These are phyloP conservation scores for Aspergillus texensis DNA, from an alignment of 2,329 filamentous ascomycete genomes.

Conservation along the genomic window DNA sequence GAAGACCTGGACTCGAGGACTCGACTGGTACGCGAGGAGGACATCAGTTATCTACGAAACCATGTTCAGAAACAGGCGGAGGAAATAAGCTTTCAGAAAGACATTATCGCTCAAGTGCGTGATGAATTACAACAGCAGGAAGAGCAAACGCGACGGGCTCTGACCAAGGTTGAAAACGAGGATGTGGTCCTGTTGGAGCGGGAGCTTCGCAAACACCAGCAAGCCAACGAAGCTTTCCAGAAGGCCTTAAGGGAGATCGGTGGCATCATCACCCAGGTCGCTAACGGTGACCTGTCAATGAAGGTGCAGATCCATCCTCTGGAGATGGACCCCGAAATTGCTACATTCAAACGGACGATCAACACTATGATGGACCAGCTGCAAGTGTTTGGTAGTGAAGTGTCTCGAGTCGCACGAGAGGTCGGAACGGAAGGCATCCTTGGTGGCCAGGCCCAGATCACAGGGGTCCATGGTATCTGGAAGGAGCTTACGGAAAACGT, in stretches of 20 bases:
- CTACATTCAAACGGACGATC: slow-evolving; percentile 95
- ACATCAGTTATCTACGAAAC: slow-evolving; percentile 81
- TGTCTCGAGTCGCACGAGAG: slow-evolving; percentile 90
- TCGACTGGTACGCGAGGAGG: slow-evolving; percentile 69
- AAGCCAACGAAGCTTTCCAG: slow-evolving; percentile 97
- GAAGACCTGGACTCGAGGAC: slow-evolving; percentile 56
- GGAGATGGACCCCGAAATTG: slow-evolving; percentile 98
- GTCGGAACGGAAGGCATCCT: slow-evolving; percentile 95
- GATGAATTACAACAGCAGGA: slow-evolving; percentile 85
- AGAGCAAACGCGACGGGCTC: slow-evolving; percentile 77
- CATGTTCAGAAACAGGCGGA: slow-evolving; percentile 94
- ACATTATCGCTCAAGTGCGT: slow-evolving; percentile 82
- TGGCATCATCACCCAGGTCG: slow-evolving; percentile 94
- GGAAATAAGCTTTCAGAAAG: slow-evolving; percentile 82
- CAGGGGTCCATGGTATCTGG: slow-evolving; percentile 95
- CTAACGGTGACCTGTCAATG: slow-evolving; percentile 92
- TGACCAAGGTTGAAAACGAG: slow-evolving; percentile 80
- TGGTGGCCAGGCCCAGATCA: slow-evolving; percentile 89
- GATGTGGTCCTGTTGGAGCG: slow-evolving; percentile 88
- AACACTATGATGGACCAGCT: slow-evolving; percentile 99
- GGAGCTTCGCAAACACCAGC: slow-evolving; percentile 94
- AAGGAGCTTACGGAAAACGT: slow-evolving; percentile 93
- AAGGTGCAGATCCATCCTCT: slow-evolving; percentile 94
- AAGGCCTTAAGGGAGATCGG: slow-evolving; percentile 96
- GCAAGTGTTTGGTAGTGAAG: slow-evolving; percentile 94